Base-by-base conservation (phyloP, 208 protist species). In the Wallacemonas collosoma region DNA sequence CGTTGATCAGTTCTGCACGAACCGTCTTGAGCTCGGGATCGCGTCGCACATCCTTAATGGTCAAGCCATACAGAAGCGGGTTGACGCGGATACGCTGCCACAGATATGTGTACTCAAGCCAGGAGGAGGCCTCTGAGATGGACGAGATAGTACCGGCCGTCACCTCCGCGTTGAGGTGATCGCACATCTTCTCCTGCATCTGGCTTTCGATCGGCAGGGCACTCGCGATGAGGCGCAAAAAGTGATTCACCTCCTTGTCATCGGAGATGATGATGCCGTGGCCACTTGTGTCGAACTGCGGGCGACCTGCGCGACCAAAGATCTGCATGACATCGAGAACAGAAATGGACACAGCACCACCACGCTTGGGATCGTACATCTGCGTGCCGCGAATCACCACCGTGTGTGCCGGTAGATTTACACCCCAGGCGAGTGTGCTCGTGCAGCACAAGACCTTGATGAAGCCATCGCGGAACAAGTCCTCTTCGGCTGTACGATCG, bases 281-380 rank as follows among this genome's bases (percentile, higher is more conserved):
- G 35, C 98, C 99, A 79, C 79, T 93, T 38, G 91, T 99, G 76
- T 99, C 98, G 74, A 96, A 99, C 84, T 99, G 98, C 68, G 99
- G 99, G 38, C 99, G 88, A 9, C 99, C 99, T 0, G 99, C 99
- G 55, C 99, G 97, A 47, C 99, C 98, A 81, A 99, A 98, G 53
- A 99, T 99, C 79, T 99, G 98, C 97, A 99, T 98, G 40, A 99
- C 98, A 80, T 99, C 98, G 9, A 99, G 86, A n/a, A 99, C 97
- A 54, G 97, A 98, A 44, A 99, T 90, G 55, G 99, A 98, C 1
- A 98, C 94, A 55, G 98, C 95, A 39, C 87, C 86, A 81, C 98
- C 96, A 60, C 93, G 88, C 80, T 98, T 97, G 50, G 97, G 83
- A 80, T 98, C 95, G 80, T 98, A 98, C 61, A 98, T 76, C 70